These are phyloP conservation scores for Talaromyces marneffei DNA, from an alignment of 2,329 filamentous ascomycete species.

Conservation along the genomic window DNA sequence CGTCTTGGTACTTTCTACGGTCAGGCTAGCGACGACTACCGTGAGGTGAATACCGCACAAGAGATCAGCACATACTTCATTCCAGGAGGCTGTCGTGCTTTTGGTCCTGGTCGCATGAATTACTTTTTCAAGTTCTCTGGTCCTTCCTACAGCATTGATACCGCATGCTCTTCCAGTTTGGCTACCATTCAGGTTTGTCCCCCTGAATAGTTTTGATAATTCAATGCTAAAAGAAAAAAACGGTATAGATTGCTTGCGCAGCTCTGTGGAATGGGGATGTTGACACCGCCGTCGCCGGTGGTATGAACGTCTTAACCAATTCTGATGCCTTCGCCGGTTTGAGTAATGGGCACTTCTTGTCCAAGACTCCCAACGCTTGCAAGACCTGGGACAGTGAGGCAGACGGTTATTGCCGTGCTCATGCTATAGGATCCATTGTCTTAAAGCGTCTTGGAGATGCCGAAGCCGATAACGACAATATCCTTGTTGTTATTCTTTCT, in stretches of 20 bases:
- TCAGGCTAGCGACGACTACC: slow-evolving; percentile 69
- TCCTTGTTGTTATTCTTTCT: slow-evolving; percentile 68
- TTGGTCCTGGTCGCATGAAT: slow-evolving; percentile 58
- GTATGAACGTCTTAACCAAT: slow-evolving; percentile 67
- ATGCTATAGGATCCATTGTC: slow-evolving; percentile 67
- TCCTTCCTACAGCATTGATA: slow-evolving; percentile 66
- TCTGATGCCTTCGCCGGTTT: slow-evolving; percentile 73
- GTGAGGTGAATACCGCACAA: slow-evolving; percentile 67
- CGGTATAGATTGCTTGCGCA: slow-evolving; percentile 52
- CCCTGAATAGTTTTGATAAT: background rate
- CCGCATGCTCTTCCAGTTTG: slow-evolving; percentile 70
- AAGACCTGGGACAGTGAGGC: slow-evolving; percentile 76
- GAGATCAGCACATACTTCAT: slow-evolving; percentile 66
- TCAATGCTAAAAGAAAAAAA: background rate
- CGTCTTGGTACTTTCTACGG: slow-evolving; percentile 70
- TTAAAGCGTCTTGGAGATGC: slow-evolving; percentile 78
- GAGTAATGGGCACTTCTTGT: slow-evolving; percentile 71
- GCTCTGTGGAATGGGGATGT: slow-evolving; percentile 70
- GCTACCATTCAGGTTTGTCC: slow-evolving; percentile 50
- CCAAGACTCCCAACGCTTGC: slow-evolving; percentile 63
- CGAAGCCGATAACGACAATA: slow-evolving; percentile 62
- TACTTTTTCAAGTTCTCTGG: slow-evolving; percentile 74
- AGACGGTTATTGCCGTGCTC: slow-evolving; percentile 76
- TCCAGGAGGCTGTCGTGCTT: slow-evolving; percentile 56
- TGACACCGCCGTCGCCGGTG: slow-evolving; percentile 74